phyloP scores from a whole-genome alignment of 768 basidiomycete genomes.

The Pholiota molesta region DNA sequence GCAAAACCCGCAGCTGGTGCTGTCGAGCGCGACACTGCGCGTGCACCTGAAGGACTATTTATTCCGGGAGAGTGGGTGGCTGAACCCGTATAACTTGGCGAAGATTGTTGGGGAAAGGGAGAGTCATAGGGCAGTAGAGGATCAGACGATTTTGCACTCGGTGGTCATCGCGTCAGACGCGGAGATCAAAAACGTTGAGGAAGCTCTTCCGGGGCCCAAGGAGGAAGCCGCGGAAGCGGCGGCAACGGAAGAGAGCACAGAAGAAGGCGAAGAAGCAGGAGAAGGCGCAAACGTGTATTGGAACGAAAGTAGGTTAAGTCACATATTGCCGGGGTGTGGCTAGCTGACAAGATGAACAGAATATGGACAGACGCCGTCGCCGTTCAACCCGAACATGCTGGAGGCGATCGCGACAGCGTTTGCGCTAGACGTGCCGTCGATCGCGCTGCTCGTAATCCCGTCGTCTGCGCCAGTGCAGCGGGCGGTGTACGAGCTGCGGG shows the following conservation, averaged over 20 bases:
- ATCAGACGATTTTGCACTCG: constrained; percentile 42
- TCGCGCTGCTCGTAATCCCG: constrained; percentile 71
- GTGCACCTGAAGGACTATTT: constrained; percentile 55
- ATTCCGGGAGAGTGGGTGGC: constrained; percentile 61
- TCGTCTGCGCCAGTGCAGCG: constrained; percentile 62
- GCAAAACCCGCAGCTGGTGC: constrained; percentile 58
- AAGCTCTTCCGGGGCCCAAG: constrained; percentile 34
- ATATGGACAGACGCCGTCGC: constrained; percentile 47
- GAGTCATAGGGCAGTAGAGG: constrained; percentile 10
- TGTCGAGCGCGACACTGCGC: constrained; percentile 74
- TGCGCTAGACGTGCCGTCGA: constrained; percentile 70
- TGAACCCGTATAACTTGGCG: constrained; percentile 45
- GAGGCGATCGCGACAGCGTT: constrained; percentile 74
- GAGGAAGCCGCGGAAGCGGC: constrained; percentile 27
- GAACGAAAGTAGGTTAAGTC: constrained; percentile 21
- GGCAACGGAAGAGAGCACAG: constrained; percentile 48
- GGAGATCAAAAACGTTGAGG: constrained; percentile 58
- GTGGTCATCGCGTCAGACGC: constrained; percentile 63
- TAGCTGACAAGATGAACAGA: constrained; percentile 37
- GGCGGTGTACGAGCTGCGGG: constrained; percentile 63
- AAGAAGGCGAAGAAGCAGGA: constrained; percentile 37
- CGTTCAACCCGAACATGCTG: constrained; percentile 56
- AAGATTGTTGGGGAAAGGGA: constrained; percentile 37
- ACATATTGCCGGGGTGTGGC: constrained; percentile 9
- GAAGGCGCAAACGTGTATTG: constrained; percentile 14